phyloP scores from a whole-genome alignment of 2,329 filamentous ascomycete species.

The Thelonectria blattea region DNA sequence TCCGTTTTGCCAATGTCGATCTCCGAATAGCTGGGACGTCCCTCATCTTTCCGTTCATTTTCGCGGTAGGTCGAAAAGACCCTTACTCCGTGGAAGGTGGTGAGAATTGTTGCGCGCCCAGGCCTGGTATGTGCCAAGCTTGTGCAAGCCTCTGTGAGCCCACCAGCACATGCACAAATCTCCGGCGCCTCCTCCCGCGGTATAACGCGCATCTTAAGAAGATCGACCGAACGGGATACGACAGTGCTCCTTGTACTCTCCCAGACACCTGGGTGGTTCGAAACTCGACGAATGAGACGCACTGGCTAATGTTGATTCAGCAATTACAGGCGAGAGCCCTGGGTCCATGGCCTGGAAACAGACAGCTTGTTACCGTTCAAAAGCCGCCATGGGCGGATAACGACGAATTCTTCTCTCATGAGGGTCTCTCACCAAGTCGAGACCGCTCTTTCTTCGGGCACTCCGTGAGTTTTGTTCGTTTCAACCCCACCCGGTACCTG shows the following conservation, averaged over 20 bases:
- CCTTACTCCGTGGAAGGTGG: not conserved
- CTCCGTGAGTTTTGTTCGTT: conserved; percentile 33
- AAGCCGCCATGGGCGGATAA: conserved; percentile 26
- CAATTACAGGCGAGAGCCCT: not conserved
- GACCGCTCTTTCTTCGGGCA: conserved; percentile 39
- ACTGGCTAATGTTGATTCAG: conserved; percentile 11
- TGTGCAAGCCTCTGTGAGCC: conserved; percentile 16
- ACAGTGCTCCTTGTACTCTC: conserved; percentile 1
- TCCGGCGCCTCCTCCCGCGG: conserved; percentile 22
- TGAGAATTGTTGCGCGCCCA: not conserved
- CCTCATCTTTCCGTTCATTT: not conserved
- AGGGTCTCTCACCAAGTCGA: conserved; percentile 29
- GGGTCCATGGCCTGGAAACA: conserved; percentile 5
- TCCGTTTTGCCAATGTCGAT: conserved; percentile 15
- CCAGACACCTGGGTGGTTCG: conserved; percentile 1
- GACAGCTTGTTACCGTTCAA: conserved; percentile 10
- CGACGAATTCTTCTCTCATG: conserved; percentile 18
- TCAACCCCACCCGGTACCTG: conserved; percentile 36
- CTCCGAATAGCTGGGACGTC: not conserved
- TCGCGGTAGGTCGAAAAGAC: not conserved
- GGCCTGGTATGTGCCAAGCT: conserved; percentile 14
- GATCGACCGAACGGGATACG: conserved; percentile 28
- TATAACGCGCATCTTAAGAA: conserved; percentile 40
- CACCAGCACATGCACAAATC: conserved; percentile 19
- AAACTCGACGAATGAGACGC: not conserved